Evolutionary conservation across 139 green algal genomes (phyloP).

Genomic region (Desmodesmus armatus): DNA sequence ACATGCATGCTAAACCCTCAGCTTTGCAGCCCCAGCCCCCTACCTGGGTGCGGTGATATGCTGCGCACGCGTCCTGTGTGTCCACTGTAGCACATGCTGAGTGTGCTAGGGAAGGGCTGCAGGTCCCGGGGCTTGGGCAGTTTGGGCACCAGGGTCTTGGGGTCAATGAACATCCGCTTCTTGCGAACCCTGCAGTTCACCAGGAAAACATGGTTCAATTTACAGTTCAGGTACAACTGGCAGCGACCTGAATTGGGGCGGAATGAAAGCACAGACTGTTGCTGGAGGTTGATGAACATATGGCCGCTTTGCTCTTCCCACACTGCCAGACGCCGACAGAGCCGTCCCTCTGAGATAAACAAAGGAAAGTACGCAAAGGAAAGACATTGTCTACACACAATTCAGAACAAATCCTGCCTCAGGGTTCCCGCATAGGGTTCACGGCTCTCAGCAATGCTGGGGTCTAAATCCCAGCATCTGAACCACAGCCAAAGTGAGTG

Average conservation of each 20-base stretch:
- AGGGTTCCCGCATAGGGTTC: too few relatives aligned
- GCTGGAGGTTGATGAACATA: too few relatives aligned
- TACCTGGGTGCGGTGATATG: slow-evolving; percentile 72
- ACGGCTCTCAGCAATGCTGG: background rate
- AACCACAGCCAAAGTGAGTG: slow-evolving; percentile 46
- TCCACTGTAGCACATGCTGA: slow-evolving; percentile 83
- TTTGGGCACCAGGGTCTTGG: slow-evolving; percentile 89
- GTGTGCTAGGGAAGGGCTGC: slow-evolving; percentile 91
- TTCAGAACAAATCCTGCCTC: background rate
- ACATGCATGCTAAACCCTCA: too few relatives aligned
- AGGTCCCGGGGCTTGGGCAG: slow-evolving; percentile 94
- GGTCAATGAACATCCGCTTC: slow-evolving; percentile 84
- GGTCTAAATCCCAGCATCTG: too few relatives aligned
- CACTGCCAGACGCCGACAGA: too few relatives aligned
- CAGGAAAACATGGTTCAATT: background rate
- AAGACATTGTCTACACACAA: too few relatives aligned
- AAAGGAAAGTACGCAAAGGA: too few relatives aligned
- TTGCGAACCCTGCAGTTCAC: slow-evolving; percentile 47
- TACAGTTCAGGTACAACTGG: background rate
- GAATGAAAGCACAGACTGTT: too few relatives aligned
- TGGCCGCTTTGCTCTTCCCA: too few relatives aligned
- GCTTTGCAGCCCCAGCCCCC: too few relatives aligned
- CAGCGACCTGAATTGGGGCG: background rate
- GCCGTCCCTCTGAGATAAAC: too few relatives aligned
- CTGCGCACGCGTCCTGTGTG: slow-evolving; percentile 80